Base-by-base conservation (phyloP, 257 asterid species). In the Dorcoceras hygrometricum region DNA sequence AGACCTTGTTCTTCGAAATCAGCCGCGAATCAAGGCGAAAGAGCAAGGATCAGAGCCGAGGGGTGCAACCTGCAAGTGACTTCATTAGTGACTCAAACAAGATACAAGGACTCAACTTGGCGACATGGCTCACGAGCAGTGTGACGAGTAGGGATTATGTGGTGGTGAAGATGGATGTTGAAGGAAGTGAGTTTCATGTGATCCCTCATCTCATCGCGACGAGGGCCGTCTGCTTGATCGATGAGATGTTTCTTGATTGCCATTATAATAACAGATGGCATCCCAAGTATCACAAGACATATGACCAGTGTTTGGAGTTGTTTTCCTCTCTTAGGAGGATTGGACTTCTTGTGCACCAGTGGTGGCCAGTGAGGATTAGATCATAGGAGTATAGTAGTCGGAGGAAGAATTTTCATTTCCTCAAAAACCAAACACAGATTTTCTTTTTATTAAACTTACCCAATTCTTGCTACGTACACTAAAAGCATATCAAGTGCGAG, bases 231-330 rank as follows among this genome's bases (percentile, higher is more conserved):
- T 88, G 89, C 63, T 71, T 82, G 82, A 81, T 86, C n/a, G 90
- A 86, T 65, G 96, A 88, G 72, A 72, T 86, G 82, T 84, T 88
- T 71, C 83, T 88, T n/a, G 93, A 88, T 64, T 88, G 89, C 54
- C 90, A 83, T 65, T 88, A 88, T 32, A 84, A 88, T 32, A 84
- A 75, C 55, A 71, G 84, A 60, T 83, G 95, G 92, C 86, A 83
- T 70, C 79, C 76, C 0, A 80, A 71, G 71, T 75, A 80, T 76
- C 76, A 82, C 29, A 82, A 72, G 25, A 83, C 86, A 0, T 86
- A 86, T 77, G 73, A 36, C 48, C 81, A 82, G 23, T 86, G 90
- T 75, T 73, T 86, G 77, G 77, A 84, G 3, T 53, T 88, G 78
- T 79, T 82, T 55, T 28, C 74, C 0, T 82, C 91, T 65, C 90